Base-by-base conservation (phyloP, 306 rosid species). In the Herpetospermum pedunculosum region DNA sequence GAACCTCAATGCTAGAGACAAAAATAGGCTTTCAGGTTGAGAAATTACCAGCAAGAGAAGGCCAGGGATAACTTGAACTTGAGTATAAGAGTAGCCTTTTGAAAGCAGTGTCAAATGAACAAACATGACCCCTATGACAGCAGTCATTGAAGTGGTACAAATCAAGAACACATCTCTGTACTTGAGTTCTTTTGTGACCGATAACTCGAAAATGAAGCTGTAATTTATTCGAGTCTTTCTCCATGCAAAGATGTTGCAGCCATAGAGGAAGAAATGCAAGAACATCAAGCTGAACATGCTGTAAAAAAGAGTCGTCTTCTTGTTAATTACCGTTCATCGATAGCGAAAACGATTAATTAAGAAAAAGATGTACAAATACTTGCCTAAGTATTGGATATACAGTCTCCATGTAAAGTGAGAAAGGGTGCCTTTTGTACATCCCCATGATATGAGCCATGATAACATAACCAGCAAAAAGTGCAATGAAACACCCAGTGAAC, bases 241-340 rank as follows among this genome's bases (percentile, higher is more conserved):
- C 99, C 99, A 94, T 0, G 96, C 96, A 21, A 87, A 81, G 60
- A 89, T 89, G 87, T 94, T 91, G 85, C 96, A 94, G n/a, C 97
- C 99, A 30, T 89, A 91, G 12, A 91, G 92, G 76, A 94, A 89
- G 82, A 94, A 82, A 80, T 94, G 99, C n/a, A 94, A 93, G 78
- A 94, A 94, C 85, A 94, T 16, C 18, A 94, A 91, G 89, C 97
- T 87, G 85, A 91, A 94, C 96, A 94, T 85, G 82, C 99, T 94
- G 99, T 88, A 84, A 64, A 70, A 73, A 37, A 50, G 35, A 49
- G 67, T 19, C 81, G 5, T 50, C 35, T n/a, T n/a, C 6, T 46
- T 75, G 57, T 23, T 69, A 40, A 78, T 21, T 70, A 55, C 28
- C 28, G 48, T 28, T 58, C 73, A 52, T 6, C 16, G 21, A 69